Base-by-base conservation (phyloP, 805 yeast genomes). In the Ogataea nakhonphanomensis region DNA sequence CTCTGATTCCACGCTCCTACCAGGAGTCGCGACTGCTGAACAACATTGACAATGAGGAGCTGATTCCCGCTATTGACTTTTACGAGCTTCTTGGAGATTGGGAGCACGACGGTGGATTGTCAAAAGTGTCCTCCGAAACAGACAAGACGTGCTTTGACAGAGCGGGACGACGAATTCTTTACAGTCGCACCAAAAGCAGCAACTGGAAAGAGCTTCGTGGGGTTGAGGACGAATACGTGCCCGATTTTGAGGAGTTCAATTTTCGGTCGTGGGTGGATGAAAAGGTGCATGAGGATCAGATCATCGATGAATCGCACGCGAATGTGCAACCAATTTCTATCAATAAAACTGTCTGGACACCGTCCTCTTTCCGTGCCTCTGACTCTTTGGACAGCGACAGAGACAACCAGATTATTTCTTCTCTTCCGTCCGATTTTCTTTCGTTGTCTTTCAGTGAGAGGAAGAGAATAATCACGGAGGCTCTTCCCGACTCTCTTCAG, bases 181-280 rank as follows among this genome's bases (percentile, higher is more conserved):
- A 23, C 23, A 33, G 35, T 24, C 20, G 39, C 3, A 37, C 30
- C 8, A 10, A n/a, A 21, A 35, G 40, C 17, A 22, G 35, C 23
- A 12, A 15, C 26, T 13, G 14, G 37, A 14, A 28, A 24, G 33
- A 27, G 8, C 26, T 33, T 11, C 43, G 42, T 25, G 89, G 87
- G 1, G 65, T 83, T 49, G 83, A 79, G 52, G 91, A 84, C 57
- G 93, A 85, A 54, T 84, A 84, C 52, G 73, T 85, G 11, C 91
- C 91, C 0, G 85, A 81, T 34, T 65, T 84, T 14, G 28, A 33
- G 15, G 42, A 32, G 22, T 80, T 80, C 30, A 45, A 55, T 29
- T 38, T 54, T 12, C 21, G 41, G 1, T 43, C 41, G 7, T 57
- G 49, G 41, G 53, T 50, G n/a, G 37, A 28, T 9, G 45, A 44